These are phyloP conservation scores for Penicillium egyptiacum DNA, from an alignment of 495 filamentous ascomycete species.

Conservation along the genomic window DNA sequence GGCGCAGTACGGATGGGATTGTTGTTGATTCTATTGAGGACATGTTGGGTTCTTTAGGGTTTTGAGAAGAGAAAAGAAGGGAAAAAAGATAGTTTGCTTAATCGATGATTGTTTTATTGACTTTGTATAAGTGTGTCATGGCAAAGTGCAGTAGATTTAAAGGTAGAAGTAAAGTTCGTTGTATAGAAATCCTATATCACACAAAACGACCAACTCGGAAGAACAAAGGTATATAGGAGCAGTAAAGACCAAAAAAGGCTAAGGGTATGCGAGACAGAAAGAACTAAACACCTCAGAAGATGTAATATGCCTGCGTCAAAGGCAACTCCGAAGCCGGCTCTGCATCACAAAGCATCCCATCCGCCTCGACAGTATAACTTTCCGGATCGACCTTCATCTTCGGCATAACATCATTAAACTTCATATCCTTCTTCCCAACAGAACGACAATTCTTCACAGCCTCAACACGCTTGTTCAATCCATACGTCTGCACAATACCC, in stretches of 20 bases:
- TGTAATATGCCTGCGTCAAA: constrained; percentile 76
- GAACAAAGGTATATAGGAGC: constrained; percentile 18
- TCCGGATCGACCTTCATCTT: constrained; percentile 95
- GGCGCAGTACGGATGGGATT: constrained; percentile 6
- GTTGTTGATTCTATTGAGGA: not conserved
- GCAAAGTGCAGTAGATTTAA: not conserved
- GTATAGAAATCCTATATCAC: constrained; percentile 6
- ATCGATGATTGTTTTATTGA: not conserved
- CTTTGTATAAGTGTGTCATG: not conserved
- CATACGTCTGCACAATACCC: constrained; percentile 67
- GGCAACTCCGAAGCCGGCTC: constrained; percentile 74
- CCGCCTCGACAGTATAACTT: constrained; percentile 85
- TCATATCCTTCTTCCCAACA: constrained; percentile 90
- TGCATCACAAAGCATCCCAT: constrained; percentile 72
- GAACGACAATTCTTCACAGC: constrained; percentile 76
- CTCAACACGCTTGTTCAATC: constrained; percentile 77
- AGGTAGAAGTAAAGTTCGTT: constrained; percentile 8
- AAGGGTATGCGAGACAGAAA: not conserved
- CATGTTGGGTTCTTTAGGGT: not conserved
- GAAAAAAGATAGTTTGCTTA: not conserved
- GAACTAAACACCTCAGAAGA: constrained; percentile 55
- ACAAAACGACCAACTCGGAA: constrained; percentile 1
- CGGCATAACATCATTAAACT: constrained; percentile 84
- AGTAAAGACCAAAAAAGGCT: constrained; percentile 1
- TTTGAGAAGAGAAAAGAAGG: not conserved